phyloP scores from a whole-genome alignment of 345 rosid species.

The Citrus trifoliata region DNA sequence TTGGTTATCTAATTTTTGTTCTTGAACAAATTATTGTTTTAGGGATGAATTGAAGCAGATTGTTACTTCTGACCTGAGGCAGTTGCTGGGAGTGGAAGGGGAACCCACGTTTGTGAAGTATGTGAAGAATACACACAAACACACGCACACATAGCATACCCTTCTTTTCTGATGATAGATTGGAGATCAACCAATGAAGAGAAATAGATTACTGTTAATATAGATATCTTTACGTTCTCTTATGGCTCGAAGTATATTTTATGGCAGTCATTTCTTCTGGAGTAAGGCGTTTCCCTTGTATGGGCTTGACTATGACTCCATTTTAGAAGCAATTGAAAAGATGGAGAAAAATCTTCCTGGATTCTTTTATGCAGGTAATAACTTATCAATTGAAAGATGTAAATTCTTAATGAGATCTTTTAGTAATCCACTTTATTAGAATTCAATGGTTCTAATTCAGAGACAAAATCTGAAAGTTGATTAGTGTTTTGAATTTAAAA shows the following conservation, averaged over 20 bases:
- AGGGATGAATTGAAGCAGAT: constrained; percentile 75
- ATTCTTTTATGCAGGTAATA: constrained; percentile 87
- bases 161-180: neutral
- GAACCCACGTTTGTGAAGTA: constrained; percentile 87
- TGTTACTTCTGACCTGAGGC: constrained; percentile 80
- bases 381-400: constrained; percentile 5
- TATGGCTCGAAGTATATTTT: neutral
- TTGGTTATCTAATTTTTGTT: neutral
- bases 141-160: neutral
- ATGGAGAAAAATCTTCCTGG: constrained; percentile 91
- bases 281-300: constrained; percentile 85
- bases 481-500: neutral
- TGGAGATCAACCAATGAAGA: constrained; percentile 1
- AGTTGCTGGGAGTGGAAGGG: constrained; percentile 80
- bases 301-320: constrained; percentile 60
- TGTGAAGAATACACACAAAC: constrained; percentile 4
- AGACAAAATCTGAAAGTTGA: neutral
- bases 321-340: constrained; percentile 63
- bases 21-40: constrained; percentile 3
- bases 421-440: neutral
- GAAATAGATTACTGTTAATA: neutral
- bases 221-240: neutral
- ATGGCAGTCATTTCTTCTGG: constrained; percentile 85
- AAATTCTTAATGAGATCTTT: neutral
- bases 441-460: neutral